Conservation (phyloP, 495 filamentous ascomycete genomes). For the Hypomontagnella submonticulosa region DNA sequence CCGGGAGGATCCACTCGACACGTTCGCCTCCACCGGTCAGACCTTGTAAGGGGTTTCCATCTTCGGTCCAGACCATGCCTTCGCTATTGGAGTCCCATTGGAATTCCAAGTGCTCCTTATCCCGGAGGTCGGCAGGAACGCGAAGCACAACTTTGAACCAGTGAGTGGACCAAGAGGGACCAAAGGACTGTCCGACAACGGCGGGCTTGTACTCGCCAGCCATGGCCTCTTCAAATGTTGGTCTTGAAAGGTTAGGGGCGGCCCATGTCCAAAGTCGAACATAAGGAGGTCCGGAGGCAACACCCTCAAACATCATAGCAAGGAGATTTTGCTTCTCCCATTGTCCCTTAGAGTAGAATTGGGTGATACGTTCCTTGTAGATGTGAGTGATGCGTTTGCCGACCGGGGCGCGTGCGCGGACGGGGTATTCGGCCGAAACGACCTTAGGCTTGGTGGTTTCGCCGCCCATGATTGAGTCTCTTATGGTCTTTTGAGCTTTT, state of each 20-base stretch:
- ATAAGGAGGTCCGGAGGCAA: constrained; percentile 74
- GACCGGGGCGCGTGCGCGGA: constrained; percentile 60
- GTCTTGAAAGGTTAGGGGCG: constrained; percentile 79
- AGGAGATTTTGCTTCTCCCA: constrained; percentile 82
- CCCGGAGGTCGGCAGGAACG: constrained; percentile 74
- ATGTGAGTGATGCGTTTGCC: constrained; percentile 89
- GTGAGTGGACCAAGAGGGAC: constrained; percentile 98
- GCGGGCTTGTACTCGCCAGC: constrained; percentile 82
- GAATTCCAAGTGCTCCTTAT: constrained; percentile 85
- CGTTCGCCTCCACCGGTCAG: constrained; percentile 92
- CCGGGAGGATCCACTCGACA: constrained; percentile 88
- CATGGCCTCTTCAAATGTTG: constrained; percentile 89
- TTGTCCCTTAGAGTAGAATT: constrained; percentile 84
- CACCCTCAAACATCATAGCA: constrained; percentile 80
- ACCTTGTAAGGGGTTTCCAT: constrained; percentile 90
- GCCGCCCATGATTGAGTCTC: constrained; percentile 50
- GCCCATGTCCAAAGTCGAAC: constrained; percentile 90
- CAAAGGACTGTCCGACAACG: constrained; percentile 80
- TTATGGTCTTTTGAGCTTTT: constrained; percentile 2
- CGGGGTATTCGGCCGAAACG: constrained; percentile 56
- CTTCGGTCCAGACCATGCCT: constrained; percentile 87
- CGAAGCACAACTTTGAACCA: constrained; percentile 90
- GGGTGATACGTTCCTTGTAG: constrained; percentile 83
- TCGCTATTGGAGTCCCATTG: constrained; percentile 96
- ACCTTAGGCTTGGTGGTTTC: constrained; percentile 50